Conservation (phyloP, 306 rosid species). For the Pueraria montana region DNA sequence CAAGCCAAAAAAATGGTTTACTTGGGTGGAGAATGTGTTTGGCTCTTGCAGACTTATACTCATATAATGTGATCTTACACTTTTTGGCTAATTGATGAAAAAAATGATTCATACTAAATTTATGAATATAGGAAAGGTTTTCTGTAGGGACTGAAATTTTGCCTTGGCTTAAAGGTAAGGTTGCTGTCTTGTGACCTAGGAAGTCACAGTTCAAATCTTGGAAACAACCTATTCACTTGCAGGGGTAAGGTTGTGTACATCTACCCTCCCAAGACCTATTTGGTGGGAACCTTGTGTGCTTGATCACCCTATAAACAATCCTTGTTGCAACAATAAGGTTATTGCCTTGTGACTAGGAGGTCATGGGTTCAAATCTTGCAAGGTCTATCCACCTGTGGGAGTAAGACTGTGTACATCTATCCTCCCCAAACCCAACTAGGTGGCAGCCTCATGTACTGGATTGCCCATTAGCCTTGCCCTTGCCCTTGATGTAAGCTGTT, state of each 20-base stretch:
- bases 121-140: not conserved
- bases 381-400: not conserved
- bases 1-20: conserved; percentile 15
- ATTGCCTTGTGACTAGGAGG: not conserved
- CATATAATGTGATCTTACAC: not conserved
- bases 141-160: not conserved
- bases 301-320: not conserved
- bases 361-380: not conserved
- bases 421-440: not conserved
- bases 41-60: conserved; percentile 34
- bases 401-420: not conserved
- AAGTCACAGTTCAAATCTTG: not conserved
- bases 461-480: not conserved
- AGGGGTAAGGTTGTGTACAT: not conserved
- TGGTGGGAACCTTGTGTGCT: not conserved
- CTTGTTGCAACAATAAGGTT: not conserved
- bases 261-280: not conserved
- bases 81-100: conserved; percentile 20
- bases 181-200: not conserved
- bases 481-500: not conserved
- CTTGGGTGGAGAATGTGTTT: conserved; percentile 6
- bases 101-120: not conserved
- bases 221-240: not conserved
- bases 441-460: not conserved
- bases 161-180: not conserved